A percentile compares a stretch with the other conserved stretches of the same genome.
Conservation (phyloP, 139 green algal species). For the Micromonas pusilla region DNA sequence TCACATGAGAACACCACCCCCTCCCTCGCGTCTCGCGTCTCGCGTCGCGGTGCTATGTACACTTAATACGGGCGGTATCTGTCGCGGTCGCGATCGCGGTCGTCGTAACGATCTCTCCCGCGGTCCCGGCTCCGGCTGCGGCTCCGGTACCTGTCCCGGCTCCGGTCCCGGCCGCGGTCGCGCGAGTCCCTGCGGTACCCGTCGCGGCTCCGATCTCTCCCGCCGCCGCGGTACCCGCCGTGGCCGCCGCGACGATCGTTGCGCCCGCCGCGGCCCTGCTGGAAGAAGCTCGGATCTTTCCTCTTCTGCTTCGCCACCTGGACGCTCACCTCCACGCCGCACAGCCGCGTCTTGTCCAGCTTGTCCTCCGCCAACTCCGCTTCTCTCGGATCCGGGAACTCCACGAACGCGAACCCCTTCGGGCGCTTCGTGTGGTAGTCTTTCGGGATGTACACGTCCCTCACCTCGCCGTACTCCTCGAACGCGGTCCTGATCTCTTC, state of each 20-base stretch:
- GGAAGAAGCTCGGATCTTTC: background rate
- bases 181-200: too few species aligned
- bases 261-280: background rate
- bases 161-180: background rate
- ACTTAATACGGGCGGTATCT: too few species aligned
- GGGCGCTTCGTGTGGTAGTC: constrained; percentile 34
- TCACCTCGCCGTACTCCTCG: constrained; percentile 37
- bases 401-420: constrained; percentile 13
- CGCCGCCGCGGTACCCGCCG: background rate
- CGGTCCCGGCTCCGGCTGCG: background rate
- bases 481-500: constrained; percentile 36
- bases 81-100: too few species aligned
- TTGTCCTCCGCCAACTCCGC: background rate
- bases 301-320: background rate
- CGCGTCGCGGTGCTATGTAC: too few species aligned
- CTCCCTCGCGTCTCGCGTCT: too few species aligned
- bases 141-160: background rate
- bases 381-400: background rate
- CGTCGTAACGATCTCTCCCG: too few species aligned
- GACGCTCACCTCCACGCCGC: background rate
- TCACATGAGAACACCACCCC: too few species aligned
- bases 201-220: background rate
- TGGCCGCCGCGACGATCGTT: background rate
- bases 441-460: constrained; percentile 44
- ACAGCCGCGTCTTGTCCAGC: background rate